A percentile compares a stretch with the other conserved stretches of the same genome.
These are phyloP conservation scores for Tanozyma kutaoensis DNA, from an alignment of 805 yeast species.

Conservation along the genomic window DNA sequence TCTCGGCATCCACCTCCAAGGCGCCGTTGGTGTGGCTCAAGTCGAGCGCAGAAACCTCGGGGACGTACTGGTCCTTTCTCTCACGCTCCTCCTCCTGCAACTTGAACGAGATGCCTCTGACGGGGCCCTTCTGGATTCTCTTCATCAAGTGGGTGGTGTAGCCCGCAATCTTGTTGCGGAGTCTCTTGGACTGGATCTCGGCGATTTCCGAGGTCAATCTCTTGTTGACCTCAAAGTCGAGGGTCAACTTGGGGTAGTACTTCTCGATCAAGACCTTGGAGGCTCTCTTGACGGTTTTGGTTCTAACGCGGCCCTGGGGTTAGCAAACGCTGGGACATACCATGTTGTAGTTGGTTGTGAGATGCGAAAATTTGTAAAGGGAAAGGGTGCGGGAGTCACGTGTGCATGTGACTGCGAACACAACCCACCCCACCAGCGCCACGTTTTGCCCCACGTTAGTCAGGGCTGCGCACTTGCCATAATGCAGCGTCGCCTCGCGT, in stretches of 20 bases:
- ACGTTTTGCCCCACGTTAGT: no score
- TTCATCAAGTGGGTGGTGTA: slow-evolving; percentile 99
- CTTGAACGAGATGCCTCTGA: slow-evolving; percentile 99
- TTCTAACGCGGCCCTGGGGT: slow-evolving; percentile 99
- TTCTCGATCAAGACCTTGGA: slow-evolving; percentile 98
- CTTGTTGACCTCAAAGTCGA: slow-evolving; percentile 99
- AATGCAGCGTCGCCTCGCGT: no score
- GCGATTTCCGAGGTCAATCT: slow-evolving; percentile 98
- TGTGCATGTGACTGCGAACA: no score
- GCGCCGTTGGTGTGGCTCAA: slow-evolving; percentile 91
- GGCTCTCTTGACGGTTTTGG: slow-evolving; percentile 99
- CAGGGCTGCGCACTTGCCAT: no score
- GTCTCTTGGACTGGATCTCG: slow-evolving; percentile 97
- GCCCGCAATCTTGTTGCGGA: slow-evolving; percentile 99
- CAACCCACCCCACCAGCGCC: no score
- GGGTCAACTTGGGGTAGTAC: slow-evolving; percentile 98
- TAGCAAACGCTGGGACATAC: no score
- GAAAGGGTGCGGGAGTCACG: no score
- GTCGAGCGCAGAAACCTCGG: slow-evolving; percentile 99
- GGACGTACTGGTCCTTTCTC: slow-evolving; percentile 99
- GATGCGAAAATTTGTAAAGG: no score
- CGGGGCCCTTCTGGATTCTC: slow-evolving; percentile 99
- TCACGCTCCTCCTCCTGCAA: slow-evolving; percentile 99
- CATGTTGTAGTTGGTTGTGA: no score
- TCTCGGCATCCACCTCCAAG: slow-evolving; percentile 94